Percentiles rank a stretch among this genome's conserved stretches.
Evolutionary conservation across 2,329 filamentous ascomycete genomes (phyloP).

Genomic region (Fusarium coicis): DNA sequence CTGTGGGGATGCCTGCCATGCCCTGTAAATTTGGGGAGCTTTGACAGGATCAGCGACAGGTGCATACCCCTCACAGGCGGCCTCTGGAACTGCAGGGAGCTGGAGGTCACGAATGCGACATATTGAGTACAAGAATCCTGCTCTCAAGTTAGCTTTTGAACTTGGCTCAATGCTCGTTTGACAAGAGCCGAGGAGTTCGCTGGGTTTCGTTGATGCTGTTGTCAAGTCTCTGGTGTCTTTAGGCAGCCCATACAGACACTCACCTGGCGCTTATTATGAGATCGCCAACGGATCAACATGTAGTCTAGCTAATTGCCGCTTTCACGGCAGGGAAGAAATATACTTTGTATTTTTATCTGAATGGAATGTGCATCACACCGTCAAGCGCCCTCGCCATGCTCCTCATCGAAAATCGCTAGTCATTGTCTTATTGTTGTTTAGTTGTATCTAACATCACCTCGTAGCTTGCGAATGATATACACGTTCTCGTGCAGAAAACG

Average conservation of each 20-base stretch:
- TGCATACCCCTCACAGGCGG: neutral
- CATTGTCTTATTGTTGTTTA: too few species aligned
- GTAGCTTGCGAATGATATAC: neutral
- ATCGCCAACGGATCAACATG: neutral
- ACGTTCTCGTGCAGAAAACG: neutral
- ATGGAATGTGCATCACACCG: accelerated
- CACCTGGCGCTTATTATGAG: neutral
- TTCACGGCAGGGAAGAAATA: neutral
- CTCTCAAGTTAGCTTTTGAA: too few species aligned
- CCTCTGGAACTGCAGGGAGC: neutral
- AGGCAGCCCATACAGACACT: neutral
- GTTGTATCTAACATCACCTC: neutral
- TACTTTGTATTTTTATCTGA: neutral
- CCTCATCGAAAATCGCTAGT: neutral
- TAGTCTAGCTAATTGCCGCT: neutral
- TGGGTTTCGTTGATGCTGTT: neutral
- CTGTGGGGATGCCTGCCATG: neutral
- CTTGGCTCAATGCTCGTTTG: too few species aligned
- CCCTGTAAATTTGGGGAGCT: neutral
- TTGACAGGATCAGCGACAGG: neutral
- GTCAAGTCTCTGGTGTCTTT: neutral
- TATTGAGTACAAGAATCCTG: neutral
- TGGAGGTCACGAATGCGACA: neutral
- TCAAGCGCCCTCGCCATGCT: neutral
- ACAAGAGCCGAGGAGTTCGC: neutral